phyloP scores from a whole-genome alignment of 495 filamentous ascomycete species.

The Entonaema liquescens region DNA sequence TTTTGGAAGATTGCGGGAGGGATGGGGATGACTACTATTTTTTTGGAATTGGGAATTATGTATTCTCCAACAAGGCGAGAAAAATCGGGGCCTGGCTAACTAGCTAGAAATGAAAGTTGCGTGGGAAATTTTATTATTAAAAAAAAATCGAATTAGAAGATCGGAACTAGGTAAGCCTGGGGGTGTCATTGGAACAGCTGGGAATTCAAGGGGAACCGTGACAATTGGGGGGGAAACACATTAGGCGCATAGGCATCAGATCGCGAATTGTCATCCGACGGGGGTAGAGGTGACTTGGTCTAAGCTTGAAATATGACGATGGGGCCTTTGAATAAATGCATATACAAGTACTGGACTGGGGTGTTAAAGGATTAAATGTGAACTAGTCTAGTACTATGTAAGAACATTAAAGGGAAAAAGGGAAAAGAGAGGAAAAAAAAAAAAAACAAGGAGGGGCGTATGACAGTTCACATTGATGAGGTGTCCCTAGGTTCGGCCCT shows the following conservation, averaged over 20 bases:
- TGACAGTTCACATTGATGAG: constrained; percentile 32
- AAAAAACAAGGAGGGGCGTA: constrained; percentile 31
- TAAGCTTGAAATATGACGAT: constrained; percentile 32
- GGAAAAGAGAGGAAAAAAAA: constrained; percentile 2
- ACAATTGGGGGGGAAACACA: constrained; percentile 6
- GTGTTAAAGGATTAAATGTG: background rate
- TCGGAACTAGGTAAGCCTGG: constrained; percentile 45
- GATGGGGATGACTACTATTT: constrained; percentile 60
- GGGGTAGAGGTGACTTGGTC: constrained; percentile 25
- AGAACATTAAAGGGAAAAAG: background rate
- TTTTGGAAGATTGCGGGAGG: constrained; percentile 46
- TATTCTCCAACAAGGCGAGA: constrained; percentile 49
- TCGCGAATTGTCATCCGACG: constrained; percentile 42
- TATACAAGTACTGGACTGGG: too few species aligned
- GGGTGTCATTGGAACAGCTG: constrained; percentile 40
- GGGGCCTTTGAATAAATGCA: constrained; percentile 29
- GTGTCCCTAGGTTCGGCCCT: constrained; percentile 24
- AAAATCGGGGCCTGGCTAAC: constrained; percentile 55
- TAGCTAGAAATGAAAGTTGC: constrained; percentile 55
- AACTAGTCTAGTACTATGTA: too few species aligned
- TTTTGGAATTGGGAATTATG: constrained; percentile 50
- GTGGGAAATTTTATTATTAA: constrained; percentile 54
- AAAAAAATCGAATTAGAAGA: constrained; percentile 58
- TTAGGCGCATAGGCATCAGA: constrained; percentile 43
- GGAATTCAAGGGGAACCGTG: constrained; percentile 38